A percentile compares a stretch with the other conserved stretches of the same genome.
phyloP scores from a whole-genome alignment of 805 yeast genomes.

The Sugiyamaella floridensis region DNA sequence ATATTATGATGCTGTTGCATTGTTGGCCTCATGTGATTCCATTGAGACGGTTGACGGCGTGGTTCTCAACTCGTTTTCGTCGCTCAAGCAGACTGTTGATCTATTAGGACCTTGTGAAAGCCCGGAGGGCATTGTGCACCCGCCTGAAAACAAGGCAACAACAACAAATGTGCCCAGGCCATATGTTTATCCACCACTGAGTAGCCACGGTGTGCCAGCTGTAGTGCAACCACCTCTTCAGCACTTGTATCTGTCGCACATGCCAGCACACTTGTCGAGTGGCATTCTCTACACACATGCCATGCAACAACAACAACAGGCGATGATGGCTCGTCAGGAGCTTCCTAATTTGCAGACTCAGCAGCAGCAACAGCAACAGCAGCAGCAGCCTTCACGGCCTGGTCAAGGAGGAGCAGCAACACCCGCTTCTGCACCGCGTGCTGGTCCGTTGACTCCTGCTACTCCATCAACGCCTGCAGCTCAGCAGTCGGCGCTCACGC shows the following conservation, averaged over 20 bases:
- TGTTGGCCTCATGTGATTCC: slow-evolving; percentile 36
- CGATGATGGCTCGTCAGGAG: not conserved
- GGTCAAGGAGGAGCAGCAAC: not conserved
- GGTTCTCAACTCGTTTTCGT: slow-evolving; percentile 20
- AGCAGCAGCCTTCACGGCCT: not conserved
- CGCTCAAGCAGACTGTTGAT: not conserved
- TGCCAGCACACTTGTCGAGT: slow-evolving; percentile 7
- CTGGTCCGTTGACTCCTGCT: not conserved
- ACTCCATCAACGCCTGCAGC: too few species aligned
- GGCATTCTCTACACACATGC: slow-evolving; percentile 1
- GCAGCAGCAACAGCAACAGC: slow-evolving; percentile 2
- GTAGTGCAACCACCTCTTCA: slow-evolving; percentile 5
- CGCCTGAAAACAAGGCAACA: not conserved
- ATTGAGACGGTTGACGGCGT: slow-evolving; percentile 33
- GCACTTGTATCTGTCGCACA: slow-evolving; percentile 10
- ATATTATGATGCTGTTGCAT: slow-evolving; percentile 35
- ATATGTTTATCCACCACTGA: slow-evolving; percentile 1
- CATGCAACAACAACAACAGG: slow-evolving; percentile 1
- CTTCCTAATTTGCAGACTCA: slow-evolving; percentile 1
- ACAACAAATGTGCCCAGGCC: not conserved
- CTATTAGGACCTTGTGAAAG: not conserved
- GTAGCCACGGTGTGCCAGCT: not conserved
- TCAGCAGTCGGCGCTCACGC: not conserved
- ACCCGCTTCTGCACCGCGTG: not conserved
- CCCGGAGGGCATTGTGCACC: slow-evolving; percentile 1